Conservation (phyloP, 208 protist genomes). For the Wallacemonas rigidus region DNA sequence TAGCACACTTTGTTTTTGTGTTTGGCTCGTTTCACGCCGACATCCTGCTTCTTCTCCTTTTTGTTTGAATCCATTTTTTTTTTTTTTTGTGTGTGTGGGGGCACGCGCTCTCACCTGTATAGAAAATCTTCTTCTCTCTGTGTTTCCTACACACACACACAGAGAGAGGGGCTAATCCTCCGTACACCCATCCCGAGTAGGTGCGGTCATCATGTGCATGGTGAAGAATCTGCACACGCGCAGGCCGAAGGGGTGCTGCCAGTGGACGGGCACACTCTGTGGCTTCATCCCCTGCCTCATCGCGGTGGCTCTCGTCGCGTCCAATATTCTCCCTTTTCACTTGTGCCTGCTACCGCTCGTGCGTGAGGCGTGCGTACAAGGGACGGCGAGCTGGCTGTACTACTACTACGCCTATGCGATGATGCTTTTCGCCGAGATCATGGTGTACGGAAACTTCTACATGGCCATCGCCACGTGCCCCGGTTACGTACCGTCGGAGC, state of each 20-base stretch:
- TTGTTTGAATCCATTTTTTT: too few species aligned
- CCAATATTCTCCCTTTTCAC: constrained; percentile 61
- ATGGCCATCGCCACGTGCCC: constrained; percentile 28
- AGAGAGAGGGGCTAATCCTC: background rate
- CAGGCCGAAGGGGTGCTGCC: constrained; percentile 24
- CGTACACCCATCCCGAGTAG: too few species aligned
- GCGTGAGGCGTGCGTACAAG: constrained; percentile 22
- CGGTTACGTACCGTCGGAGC: constrained; percentile 36
- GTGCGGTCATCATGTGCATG: background rate
- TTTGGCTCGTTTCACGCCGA: too few species aligned
- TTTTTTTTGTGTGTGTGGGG: too few species aligned
- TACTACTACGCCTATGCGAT: constrained; percentile 54
- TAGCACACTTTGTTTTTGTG: too few species aligned
- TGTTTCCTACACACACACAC: background rate
- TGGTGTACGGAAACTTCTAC: constrained; percentile 66
- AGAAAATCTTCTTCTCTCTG: too few species aligned
- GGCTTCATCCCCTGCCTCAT: constrained; percentile 49
- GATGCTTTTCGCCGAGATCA: constrained; percentile 48
- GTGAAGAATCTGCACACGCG: constrained; percentile 31
- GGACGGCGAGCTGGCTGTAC: constrained; percentile 46
- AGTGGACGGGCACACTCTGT: constrained; percentile 30
- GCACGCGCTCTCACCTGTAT: too few species aligned
- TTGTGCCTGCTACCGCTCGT: constrained; percentile 42
- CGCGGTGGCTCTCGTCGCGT: constrained; percentile 42
- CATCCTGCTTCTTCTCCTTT: too few species aligned